Evolutionary conservation across 2,329 filamentous ascomycete genomes (phyloP), one percentile per base, ranked within the genome.

Genomic region (Pseudocercospora pini-densiflorae): DNA sequence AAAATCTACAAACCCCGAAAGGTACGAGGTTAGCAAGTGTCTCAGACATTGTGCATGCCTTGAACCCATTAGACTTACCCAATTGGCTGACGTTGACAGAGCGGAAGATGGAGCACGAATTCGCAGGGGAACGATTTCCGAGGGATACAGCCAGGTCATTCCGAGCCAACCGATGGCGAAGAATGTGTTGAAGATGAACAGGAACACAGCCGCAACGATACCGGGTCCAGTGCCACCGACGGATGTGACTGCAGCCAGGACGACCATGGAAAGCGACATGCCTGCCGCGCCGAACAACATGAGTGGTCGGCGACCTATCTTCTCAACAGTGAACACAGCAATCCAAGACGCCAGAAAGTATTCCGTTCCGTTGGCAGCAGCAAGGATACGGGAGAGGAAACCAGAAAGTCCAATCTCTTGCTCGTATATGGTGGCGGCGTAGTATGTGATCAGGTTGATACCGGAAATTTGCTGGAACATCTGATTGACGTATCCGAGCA

Each of bases 231-330:
- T 59, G 0, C 61, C 61, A 27, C 63, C 63, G 10, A 62, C 59
- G 1, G 71, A 70, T 5, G 69, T 76, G 7, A 72, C 71, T 10
- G 71, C 72, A 6, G 73, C 76, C 7, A 77, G 66, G 12, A 78
- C 67, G 7, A 68, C 69, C 75, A 77, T 77, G 5, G 73, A 78
- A 8, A 71, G 16, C 10, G 66, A 64, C 69, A 71, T 71, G 45
- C 72, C 72, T 2, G 66, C 68, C 1, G 88, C 87, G 61, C 90
- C 90, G 68, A 92, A 87, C 19, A 93, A 79, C 89, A 93, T 92
- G 67, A 93, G 84, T 73, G 87, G 86, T 19, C 90, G 85, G 29
- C 91, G 81, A 14, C 83, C 83, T 61, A 84, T 76, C 59, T 79
- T 80, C 70, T 86, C 83, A 64, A 85, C 81, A 10, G 81, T 80